Conservation (phyloP, 1,139 yeast species). For the Scheffersomyces cryptocercus region DNA sequence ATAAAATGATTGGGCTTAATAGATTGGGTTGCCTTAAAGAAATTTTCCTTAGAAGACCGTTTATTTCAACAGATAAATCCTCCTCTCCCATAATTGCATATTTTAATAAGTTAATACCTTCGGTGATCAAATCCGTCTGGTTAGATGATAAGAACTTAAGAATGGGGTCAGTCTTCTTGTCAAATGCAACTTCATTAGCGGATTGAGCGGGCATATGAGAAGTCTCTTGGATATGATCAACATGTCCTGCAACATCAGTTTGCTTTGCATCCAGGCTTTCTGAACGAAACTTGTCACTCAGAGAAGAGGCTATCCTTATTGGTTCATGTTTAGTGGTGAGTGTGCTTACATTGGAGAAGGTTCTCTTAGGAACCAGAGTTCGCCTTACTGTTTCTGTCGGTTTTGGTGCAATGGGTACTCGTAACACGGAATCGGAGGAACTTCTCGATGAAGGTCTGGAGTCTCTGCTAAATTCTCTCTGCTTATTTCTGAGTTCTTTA, state of each 20-base stretch:
- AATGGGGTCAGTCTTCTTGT: constrained; percentile 36
- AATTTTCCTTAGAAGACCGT: constrained; percentile 22
- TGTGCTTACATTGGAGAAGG: not conserved
- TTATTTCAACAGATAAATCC: constrained; percentile 28
- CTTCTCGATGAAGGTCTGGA: constrained; percentile 29
- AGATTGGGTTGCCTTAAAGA: constrained; percentile 31
- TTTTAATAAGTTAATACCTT: constrained; percentile 39
- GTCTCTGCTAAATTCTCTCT: constrained; percentile 14
- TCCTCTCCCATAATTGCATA: constrained; percentile 43
- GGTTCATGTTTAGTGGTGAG: not conserved
- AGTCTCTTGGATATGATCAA: not conserved
- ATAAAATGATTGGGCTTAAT: constrained; percentile 31
- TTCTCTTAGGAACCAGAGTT: not conserved
- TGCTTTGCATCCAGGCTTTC: not conserved
- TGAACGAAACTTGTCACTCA: not conserved
- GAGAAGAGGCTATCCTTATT: not conserved
- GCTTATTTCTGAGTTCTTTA: constrained; percentile 29
- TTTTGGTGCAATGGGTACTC: not conserved
- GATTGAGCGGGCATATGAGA: not conserved
- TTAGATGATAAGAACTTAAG: constrained; percentile 35
- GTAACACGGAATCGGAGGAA: not conserved
- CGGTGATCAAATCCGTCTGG: constrained; percentile 26
- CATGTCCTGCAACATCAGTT: not conserved
- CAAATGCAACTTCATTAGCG: constrained; percentile 13
- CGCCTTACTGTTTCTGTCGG: not conserved